phyloP scores from a whole-genome alignment of 2,329 filamentous ascomycete species.

The Aspergillus amoenus region DNA sequence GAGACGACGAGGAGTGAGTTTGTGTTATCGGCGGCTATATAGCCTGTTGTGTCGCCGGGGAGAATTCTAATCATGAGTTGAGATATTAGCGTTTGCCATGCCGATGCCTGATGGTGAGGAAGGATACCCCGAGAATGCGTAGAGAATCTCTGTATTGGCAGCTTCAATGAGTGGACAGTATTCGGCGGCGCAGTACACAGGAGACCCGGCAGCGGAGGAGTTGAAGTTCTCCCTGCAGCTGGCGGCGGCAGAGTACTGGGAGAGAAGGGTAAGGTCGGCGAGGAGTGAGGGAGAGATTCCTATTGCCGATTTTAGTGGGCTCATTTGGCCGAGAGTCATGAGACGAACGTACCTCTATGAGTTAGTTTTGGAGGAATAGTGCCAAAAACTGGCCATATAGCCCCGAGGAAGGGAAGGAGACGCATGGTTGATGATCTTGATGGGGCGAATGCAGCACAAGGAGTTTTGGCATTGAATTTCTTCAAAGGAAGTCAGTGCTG shows the following conservation, averaged over 20 bases:
- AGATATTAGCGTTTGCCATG: too few relatives aligned
- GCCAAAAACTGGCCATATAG: too few relatives aligned
- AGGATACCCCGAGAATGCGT: conserved; percentile 46
- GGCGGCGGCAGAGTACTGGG: conserved; percentile 50
- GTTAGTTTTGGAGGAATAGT: too few relatives aligned
- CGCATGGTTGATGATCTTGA: too few relatives aligned
- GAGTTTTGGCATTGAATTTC: too few relatives aligned
- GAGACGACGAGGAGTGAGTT: conserved; percentile 38
- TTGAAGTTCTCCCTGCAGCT: conserved; percentile 50
- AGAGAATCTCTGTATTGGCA: conserved; percentile 41
- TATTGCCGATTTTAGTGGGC: background rate
- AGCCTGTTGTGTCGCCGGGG: conserved; percentile 45
- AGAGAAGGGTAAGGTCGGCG: conserved; percentile 39
- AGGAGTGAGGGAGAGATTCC: conserved; percentile 4
- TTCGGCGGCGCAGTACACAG: conserved; percentile 41
- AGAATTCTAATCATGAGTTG: background rate
- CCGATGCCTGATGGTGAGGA: too few relatives aligned
- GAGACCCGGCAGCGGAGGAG: conserved; percentile 31
- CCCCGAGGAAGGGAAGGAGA: too few relatives aligned
- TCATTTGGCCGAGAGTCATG: too few relatives aligned
- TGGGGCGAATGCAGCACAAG: too few relatives aligned
- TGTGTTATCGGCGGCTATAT: conserved; percentile 47
- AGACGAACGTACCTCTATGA: too few relatives aligned
- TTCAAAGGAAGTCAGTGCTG: too few relatives aligned
- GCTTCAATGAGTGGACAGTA: conserved; percentile 48